phyloP scores from a whole-genome alignment of 345 rosid genomes.

The Eutrema heterophyllum region DNA sequence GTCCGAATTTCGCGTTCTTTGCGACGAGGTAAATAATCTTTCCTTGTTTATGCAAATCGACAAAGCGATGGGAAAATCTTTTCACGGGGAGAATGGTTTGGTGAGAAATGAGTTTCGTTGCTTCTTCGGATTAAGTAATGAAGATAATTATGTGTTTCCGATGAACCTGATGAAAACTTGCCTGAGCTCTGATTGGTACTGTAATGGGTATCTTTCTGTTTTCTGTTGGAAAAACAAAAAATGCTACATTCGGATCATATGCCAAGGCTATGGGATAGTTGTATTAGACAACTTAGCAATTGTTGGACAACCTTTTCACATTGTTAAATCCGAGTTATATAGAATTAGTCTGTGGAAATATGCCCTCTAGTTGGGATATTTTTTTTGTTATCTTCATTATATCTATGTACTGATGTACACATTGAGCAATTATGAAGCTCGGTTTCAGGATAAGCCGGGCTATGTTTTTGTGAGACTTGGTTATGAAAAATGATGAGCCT shows the following conservation, averaged over 20 bases:
- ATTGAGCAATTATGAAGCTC: not conserved
- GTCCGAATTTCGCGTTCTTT: constrained; percentile 38
- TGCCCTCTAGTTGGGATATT: constrained; percentile 1
- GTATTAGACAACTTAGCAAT: not conserved
- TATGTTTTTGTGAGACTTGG: not conserved
- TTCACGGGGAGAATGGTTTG: not conserved
- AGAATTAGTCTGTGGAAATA: not conserved
- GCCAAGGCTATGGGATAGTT: not conserved
- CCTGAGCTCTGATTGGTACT: not conserved
- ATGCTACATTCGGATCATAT: not conserved
- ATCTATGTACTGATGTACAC: not conserved
- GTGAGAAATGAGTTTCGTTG: not conserved
- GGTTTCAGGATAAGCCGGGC: not conserved
- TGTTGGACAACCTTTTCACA: not conserved
- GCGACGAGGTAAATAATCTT: constrained; percentile 38
- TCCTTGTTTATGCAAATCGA: not conserved
- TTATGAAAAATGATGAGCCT: not conserved
- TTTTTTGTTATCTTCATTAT: not conserved
- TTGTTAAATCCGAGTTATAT: not conserved
- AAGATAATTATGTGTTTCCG: not conserved
- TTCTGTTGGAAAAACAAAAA: not conserved
- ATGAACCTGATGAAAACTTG: not conserved
- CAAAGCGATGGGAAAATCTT: not conserved
- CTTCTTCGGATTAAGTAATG: not conserved
- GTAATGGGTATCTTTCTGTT: not conserved